Base-by-base conservation (phyloP, 805 yeast genomes). In the Osmozyma mogii region DNA sequence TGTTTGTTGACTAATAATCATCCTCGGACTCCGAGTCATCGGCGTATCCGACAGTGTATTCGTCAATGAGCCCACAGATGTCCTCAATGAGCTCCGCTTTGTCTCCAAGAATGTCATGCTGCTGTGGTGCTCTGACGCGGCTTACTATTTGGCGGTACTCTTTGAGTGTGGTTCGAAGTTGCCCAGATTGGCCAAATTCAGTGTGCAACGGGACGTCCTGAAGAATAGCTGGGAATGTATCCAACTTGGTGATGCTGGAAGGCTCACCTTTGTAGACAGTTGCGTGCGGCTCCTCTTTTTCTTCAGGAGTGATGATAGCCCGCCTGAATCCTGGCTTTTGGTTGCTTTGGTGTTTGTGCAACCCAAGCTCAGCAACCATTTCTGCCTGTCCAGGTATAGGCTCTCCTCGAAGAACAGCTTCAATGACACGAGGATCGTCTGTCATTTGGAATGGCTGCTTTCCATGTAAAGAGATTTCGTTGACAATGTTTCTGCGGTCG, bases 41-140 rank as follows among this genome's bases (percentile, higher is more conserved):
- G 9, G 8, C 59, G 49, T 68, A 73, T 0, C 80, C 81, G 35
- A 52, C 50, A 24, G 69, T 71, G 39, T 74, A 77, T 30, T 63
- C 69, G 3, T 55, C 50, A 1, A 68, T 63, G 24, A 71, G 30
- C 3, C 51, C 47, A 3, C 62, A 67, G 7, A 77, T 38, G 14
- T 63, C 62, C 24, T 76, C 77, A 9, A 68, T 58, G 28, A 74
- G 44, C 24, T 72, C 78, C 24, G 68, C 74, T 35, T 74, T 56
- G 21, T 73, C 80, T 36, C 73, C 80, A 9, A 57, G 49, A 9
- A 52, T 36, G 4, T 48, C 54, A 12, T 43, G 21, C 17, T 41
- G 43, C 14, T 49, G 54, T 11, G 37, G 43, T 7, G 27, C 33
- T 16, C 40, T 25, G 11, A 28, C 36, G 10, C 45, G 20, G 18